These are phyloP conservation scores for Aureobasidium sp. DNA, from an alignment of 2,329 filamentous ascomycete species.

Conservation along the genomic window DNA sequence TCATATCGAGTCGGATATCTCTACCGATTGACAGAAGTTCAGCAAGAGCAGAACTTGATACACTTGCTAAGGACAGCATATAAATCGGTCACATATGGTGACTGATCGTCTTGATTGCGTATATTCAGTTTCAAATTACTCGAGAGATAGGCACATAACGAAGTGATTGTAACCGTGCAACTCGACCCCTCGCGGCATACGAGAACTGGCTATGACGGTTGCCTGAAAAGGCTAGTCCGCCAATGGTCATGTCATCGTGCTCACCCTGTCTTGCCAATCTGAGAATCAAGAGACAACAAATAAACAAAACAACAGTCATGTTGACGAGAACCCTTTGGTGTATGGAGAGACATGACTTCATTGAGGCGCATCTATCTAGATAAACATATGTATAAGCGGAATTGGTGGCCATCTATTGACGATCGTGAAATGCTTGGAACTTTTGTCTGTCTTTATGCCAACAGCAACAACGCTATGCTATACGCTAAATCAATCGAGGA, in stretches of 20 bases:
- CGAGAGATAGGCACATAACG: no score
- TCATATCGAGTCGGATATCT: no score
- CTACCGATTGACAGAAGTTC: no score
- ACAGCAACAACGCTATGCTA: conserved; percentile 12
- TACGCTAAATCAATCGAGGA: conserved; percentile 58
- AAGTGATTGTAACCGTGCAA: background rate
- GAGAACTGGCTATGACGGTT: background rate
- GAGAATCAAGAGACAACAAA: background rate
- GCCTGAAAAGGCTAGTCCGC: background rate
- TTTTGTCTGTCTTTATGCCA: background rate
- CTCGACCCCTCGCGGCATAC: background rate
- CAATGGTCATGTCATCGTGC: background rate
- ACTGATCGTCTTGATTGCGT: no score
- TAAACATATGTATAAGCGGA: background rate
- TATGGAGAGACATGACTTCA: background rate
- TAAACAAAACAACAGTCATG: background rate
- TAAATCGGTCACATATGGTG: no score
- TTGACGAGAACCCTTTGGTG: background rate
- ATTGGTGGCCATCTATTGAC: background rate
- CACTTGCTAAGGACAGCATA: no score
- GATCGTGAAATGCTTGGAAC: background rate
- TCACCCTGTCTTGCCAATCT: background rate
- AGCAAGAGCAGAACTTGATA: no score
- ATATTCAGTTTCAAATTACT: background rate
- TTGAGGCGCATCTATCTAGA: background rate